Percentiles rank a stretch among this genome's conserved stretches.
Conservation (phyloP, 768 basidiomycete species). For the Tricholoma flavovirens region DNA sequence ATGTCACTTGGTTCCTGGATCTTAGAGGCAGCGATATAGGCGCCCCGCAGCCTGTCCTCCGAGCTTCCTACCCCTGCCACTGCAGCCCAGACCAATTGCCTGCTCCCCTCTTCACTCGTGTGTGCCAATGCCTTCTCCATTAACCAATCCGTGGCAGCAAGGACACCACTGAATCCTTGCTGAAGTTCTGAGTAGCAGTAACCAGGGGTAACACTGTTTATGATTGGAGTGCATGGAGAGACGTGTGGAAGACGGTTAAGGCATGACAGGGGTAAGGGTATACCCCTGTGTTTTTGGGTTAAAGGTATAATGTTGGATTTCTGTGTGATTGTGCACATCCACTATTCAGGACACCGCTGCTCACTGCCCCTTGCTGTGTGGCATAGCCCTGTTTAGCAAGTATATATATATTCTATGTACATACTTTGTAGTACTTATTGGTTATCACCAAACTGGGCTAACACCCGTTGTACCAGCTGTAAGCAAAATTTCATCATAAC, state of each 20-base stretch:
- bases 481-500: no score
- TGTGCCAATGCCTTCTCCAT: slow-evolving; percentile 28
- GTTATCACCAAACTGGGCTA: no score
- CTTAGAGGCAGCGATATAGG: slow-evolving; percentile 8
- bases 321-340: no score
- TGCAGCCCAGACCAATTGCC: slow-evolving; percentile 13
- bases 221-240: slow-evolving; percentile 22
- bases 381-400: no score
- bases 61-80: slow-evolving; percentile 6
- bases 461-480: no score
- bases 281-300: no score
- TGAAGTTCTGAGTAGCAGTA: slow-evolving; percentile 34
- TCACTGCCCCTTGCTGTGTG: no score
- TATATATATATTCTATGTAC: no score
- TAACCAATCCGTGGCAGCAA: slow-evolving; percentile 13
- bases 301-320: no score
- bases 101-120: slow-evolving; percentile 12
- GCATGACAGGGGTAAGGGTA: no score
- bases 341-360: no score
- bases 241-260: slow-evolving; percentile 20
- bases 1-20: slow-evolving; percentile 13
- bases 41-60: slow-evolving; percentile 11
- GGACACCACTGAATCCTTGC: slow-evolving; percentile 17
- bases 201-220: slow-evolving; percentile 36
- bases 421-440: no score